phyloP scores from a whole-genome alignment of 371 early-diverging fungal genomes.

The Mortierella sp. region DNA sequence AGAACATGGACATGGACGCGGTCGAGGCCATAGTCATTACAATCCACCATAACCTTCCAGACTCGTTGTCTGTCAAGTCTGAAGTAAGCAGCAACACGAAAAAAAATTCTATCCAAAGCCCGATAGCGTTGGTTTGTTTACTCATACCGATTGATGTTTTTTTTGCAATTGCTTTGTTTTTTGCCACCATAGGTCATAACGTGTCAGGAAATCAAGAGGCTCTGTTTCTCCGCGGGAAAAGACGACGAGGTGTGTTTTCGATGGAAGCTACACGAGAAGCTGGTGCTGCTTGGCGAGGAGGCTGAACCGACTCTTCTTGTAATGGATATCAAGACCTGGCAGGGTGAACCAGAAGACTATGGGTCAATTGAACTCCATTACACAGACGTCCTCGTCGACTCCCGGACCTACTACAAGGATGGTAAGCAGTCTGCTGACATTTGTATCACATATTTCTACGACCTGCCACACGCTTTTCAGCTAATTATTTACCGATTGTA shows the following conservation, averaged over 20 bases:
- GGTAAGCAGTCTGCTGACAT: not conserved
- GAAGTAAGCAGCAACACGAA: not conserved
- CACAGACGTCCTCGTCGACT: not conserved
- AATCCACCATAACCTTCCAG: not conserved
- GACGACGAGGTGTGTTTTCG: not conserved
- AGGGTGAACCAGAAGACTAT: not conserved
- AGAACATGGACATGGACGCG: not conserved
- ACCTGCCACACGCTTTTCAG: too few relatives aligned
- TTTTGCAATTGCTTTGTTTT: not conserved
- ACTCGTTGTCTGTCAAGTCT: not conserved
- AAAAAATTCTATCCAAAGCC: not conserved
- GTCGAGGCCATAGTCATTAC: constrained; percentile 5
- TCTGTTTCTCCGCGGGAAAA: not conserved
- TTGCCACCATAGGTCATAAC: not conserved
- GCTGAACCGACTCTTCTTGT: not conserved
- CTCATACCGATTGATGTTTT: not conserved
- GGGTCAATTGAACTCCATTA: constrained; percentile 3
- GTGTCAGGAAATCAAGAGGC: not conserved
- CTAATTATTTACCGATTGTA: not conserved
- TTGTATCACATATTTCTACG: not conserved
- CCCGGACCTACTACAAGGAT: not conserved
- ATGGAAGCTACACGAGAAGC: constrained; percentile 9
- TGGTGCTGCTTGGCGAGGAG: not conserved
- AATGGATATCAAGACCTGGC: constrained; percentile 9
- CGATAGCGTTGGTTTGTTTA: not conserved